phyloP scores from a whole-genome alignment of 2,329 filamentous ascomycete species.

The Berkeleyomyces basicola region DNA sequence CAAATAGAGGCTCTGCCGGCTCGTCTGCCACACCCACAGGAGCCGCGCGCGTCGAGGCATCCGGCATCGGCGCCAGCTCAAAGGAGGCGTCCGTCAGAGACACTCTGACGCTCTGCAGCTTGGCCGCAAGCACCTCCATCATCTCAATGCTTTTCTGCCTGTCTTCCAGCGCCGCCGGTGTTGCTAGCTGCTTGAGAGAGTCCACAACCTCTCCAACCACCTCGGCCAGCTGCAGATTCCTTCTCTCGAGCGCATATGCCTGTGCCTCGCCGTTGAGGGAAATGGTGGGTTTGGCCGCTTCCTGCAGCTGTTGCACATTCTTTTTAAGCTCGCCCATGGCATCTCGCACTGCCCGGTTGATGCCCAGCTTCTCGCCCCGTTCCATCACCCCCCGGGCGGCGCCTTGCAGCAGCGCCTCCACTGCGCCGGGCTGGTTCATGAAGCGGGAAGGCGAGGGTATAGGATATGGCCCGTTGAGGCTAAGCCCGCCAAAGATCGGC shows the following conservation, averaged over 20 bases:
- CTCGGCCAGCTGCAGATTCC: constrained; percentile 48
- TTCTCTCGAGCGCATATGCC: constrained; percentile 34
- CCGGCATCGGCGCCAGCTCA: not conserved
- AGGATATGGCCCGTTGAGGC: constrained; percentile 18
- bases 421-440: constrained; percentile 38
- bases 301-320: constrained; percentile 39
- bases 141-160: constrained; percentile 33
- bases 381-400: constrained; percentile 61
- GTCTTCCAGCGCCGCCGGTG: constrained; percentile 29
- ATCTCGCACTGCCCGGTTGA: constrained; percentile 67
- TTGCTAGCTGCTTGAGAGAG: constrained; percentile 44
- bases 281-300: constrained; percentile 14
- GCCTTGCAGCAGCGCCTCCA: constrained; percentile 58
- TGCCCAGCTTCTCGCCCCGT: constrained; percentile 56
- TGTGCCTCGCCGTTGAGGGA: not conserved
- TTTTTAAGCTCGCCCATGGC: constrained; percentile 65
- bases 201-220: constrained; percentile 52
- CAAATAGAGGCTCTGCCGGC: too few species aligned
- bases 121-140: constrained; percentile 43
- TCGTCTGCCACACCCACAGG: too few species aligned
- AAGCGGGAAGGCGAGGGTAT: constrained; percentile 32
- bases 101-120: constrained; percentile 47
- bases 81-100: constrained; percentile 40
- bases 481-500: constrained; percentile 23
- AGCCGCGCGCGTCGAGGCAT: too few species aligned